These are phyloP conservation scores for Xylaria castorea DNA, from an alignment of 495 filamentous ascomycete genomes.

Conservation along the genomic window DNA sequence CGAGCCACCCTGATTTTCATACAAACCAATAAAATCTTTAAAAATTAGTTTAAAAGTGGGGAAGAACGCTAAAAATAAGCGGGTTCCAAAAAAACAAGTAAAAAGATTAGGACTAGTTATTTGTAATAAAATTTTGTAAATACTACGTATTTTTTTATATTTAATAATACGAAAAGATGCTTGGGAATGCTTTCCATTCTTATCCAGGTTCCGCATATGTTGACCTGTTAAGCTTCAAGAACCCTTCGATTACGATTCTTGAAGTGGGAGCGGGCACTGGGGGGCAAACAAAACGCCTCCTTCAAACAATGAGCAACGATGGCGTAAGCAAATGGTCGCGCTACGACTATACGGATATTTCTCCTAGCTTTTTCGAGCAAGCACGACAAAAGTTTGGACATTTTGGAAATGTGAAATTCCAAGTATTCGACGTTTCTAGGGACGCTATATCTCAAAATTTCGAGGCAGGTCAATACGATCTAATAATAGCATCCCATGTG, in stretches of 20 bases:
- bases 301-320: background rate
- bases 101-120: too few relatives aligned
- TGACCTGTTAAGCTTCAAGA: background rate
- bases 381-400: conserved; percentile 16
- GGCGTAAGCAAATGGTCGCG: background rate
- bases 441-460: conserved; percentile 33
- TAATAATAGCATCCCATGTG: conserved; percentile 48
- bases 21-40: too few relatives aligned
- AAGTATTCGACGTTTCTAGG: conserved; percentile 33
- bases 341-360: conserved; percentile 51
- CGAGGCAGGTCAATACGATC: conserved; percentile 34
- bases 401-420: background rate
- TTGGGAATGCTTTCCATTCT: too few relatives aligned
- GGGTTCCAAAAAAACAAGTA: too few relatives aligned
- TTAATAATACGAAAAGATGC: too few relatives aligned
- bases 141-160: too few relatives aligned
- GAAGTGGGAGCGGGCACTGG: background rate
- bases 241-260: background rate
- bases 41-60: too few relatives aligned
- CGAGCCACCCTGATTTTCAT: too few relatives aligned
- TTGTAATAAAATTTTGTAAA: too few relatives aligned
- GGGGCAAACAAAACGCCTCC: background rate
- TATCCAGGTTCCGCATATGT: too few relatives aligned
- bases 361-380: conserved; percentile 52
- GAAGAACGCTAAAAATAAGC: too few relatives aligned